Conservation (phyloP, 495 filamentous ascomycete species). For the Penicillium salamii region DNA sequence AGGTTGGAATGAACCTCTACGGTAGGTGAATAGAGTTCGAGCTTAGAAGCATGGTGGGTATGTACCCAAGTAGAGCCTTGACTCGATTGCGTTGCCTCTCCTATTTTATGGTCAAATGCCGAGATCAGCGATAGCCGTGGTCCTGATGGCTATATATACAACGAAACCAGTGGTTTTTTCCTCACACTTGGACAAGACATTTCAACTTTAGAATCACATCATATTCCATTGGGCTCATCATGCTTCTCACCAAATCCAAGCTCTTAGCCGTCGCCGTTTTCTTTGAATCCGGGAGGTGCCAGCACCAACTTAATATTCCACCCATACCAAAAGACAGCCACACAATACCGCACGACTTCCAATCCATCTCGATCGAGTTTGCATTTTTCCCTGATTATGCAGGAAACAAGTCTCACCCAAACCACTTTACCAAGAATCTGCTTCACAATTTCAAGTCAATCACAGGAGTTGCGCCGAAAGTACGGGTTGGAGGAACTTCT, state of each 20-base stretch:
- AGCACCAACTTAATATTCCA: neutral
- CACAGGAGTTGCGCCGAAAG: slow-evolving; percentile 12
- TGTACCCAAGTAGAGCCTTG: too few relatives aligned
- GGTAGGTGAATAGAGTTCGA: too few relatives aligned
- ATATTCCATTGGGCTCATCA: neutral
- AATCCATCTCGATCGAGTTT: slow-evolving; percentile 26
- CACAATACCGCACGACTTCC: slow-evolving; percentile 6
- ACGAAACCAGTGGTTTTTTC: too few relatives aligned
- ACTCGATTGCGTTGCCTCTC: too few relatives aligned
- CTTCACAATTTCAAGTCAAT: slow-evolving; percentile 15
- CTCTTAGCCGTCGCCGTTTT: neutral
- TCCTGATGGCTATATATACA: too few relatives aligned
- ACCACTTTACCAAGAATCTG: slow-evolving; percentile 19
- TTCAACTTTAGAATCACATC: too few relatives aligned
- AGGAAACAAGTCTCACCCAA: slow-evolving; percentile 23
- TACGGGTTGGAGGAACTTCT: slow-evolving; percentile 23
- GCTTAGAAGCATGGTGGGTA: too few relatives aligned
- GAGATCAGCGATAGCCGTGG: too few relatives aligned
- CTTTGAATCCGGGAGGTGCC: neutral
- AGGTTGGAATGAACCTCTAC: too few relatives aligned
- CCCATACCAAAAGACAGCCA: neutral
- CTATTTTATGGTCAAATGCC: too few relatives aligned
- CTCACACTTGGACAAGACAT: too few relatives aligned
- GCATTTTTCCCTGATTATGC: slow-evolving; percentile 24
- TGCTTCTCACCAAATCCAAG: neutral